Base-by-base conservation (phyloP, 2,329 filamentous ascomycete species). In the Xylariaceae sp. region DNA sequence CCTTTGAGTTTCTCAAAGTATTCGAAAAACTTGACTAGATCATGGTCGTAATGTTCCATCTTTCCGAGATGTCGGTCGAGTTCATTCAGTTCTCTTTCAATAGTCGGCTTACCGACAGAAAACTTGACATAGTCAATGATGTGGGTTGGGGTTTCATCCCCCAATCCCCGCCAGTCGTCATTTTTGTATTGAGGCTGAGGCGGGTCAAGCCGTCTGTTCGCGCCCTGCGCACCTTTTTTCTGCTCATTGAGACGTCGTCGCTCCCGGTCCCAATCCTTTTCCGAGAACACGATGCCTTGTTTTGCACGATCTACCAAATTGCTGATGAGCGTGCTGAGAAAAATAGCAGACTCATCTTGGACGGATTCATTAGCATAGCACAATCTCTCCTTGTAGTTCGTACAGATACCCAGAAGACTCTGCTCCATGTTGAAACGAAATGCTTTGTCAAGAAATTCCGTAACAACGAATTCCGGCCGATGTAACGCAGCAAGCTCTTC, bases 101-200 rank as follows among this genome's bases (percentile, higher is more conserved):
- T 72, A 0, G 67, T 66, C 0, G 70, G 67, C 12, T 75, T 67
- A 0, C 81, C 77, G 1, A 84, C 71, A 0, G 67, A 57, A 16
- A 83, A 86, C 57, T 80, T 84, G 7, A 89, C 70, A 36, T 77
- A 74, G 63, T 90, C 86, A 5, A 87, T 74, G 3, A 88, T 80
- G 52, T 87, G 80, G 1, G 61, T 66, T 0, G 67, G 60, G 16
- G 67, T 53, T 9, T 58, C 50, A 2, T 52, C 12, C n/a, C n/a
- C n/a, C n/a, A n/a, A n/a, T 1, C 61, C 50, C 0, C 56, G 56
- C 60, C 70, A 73, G 5, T 54, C 57, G 0, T 72, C 67, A 3
- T 66, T 67, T 51, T 76, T 74, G 61, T 83, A 83, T 0, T 68
- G 65, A 0, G 77, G 79, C 5, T 53, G 34, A 1, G 49, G 21